Conservation (phyloP, 495 filamentous ascomycete species). For the Peziza echinospora region DNA sequence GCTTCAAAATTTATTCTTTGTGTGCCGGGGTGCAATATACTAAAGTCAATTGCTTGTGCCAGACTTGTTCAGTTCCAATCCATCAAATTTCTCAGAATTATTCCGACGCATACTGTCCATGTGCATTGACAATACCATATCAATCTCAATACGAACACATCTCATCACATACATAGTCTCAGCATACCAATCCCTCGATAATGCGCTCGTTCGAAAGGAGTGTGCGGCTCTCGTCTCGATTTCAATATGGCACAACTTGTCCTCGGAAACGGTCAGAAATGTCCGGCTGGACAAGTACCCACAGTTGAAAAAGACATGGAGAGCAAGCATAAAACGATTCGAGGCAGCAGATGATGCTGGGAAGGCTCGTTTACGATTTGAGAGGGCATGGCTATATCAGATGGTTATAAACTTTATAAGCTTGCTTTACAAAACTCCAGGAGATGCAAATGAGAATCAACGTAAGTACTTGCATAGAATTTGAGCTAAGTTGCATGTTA, state of each 20-base stretch:
- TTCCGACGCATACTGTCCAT: slow-evolving; percentile 82
- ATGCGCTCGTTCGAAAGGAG: slow-evolving; percentile 72
- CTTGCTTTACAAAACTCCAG: slow-evolving; percentile 38
- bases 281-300: slow-evolving; percentile 42
- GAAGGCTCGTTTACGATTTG: slow-evolving; percentile 66
- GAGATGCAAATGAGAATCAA: slow-evolving; percentile 15
- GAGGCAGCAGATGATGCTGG: slow-evolving; percentile 63
- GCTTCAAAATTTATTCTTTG: background rate
- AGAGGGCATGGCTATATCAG: slow-evolving; percentile 82
- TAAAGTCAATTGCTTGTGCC: slow-evolving; percentile 11
- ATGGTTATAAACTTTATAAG: slow-evolving; percentile 66
- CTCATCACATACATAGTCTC: slow-evolving; percentile 71
- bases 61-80: slow-evolving; percentile 56
- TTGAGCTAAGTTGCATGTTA: slow-evolving; percentile 9
- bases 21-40: background rate
- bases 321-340: slow-evolving; percentile 63
- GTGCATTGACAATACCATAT: slow-evolving; percentile 58
- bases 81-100: slow-evolving; percentile 66
- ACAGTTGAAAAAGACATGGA: slow-evolving; percentile 72
- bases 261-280: slow-evolving; percentile 42
- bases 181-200: slow-evolving; percentile 88
- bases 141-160: slow-evolving; percentile 47
- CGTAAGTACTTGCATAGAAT: background rate
- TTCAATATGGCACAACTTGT: slow-evolving; percentile 83
- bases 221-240: slow-evolving; percentile 90